Base-by-base conservation (phyloP, 2,329 filamentous ascomycete genomes). In the Phyllosticta citriasiana region DNA sequence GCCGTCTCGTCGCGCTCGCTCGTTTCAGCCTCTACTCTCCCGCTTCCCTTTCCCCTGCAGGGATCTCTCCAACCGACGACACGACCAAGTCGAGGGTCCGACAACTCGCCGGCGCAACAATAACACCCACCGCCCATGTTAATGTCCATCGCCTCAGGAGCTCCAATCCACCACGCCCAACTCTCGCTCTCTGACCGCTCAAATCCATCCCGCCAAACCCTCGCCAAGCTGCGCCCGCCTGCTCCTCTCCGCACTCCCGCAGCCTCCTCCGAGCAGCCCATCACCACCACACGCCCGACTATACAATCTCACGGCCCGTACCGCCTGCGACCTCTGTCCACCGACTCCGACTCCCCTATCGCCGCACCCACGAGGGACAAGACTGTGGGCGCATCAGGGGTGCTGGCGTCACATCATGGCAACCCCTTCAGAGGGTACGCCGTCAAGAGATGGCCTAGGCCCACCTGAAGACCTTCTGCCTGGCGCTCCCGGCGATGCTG, bases 31-130 rank as follows among this genome's bases (percentile, higher is more conserved):
- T 61, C 59, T 57, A 47, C 53, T 61, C 52, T 24, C 52, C 59
- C 59, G 59, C 54, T 57, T 61, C 54, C 59, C 54, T 57, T 61
- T 53, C 59, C 59, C 58, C 58, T 60, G 58, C 58, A 60, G 58
- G 58, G 58, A 60, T 60, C 58, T 47, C 40, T 47, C 57, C 24
- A 54, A 25, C 51, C 19, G 30, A 24, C 57, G 54, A 53, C 35
- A 52, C 27, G 33, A 54, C 52, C 24, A 59, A 33, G 33, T 47
- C 40, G 40, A 47, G 27, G n/a, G 54, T 22, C 54, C 54, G 54
- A 55, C 54, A 55, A 27, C 54, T 30, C 54, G 25, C 54, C 54
- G 54, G 54, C 54, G 27, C 54, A 35, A 53, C 27, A 55, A 55
- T 55, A 55, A 55, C 54, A 55, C 54, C 54, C 54, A 55, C 54